A percentile compares a stretch with the other conserved stretches of the same genome.
Evolutionary conservation across 2,329 filamentous ascomycete genomes (phyloP).

Genomic region (Aquanectria penicillioides): DNA sequence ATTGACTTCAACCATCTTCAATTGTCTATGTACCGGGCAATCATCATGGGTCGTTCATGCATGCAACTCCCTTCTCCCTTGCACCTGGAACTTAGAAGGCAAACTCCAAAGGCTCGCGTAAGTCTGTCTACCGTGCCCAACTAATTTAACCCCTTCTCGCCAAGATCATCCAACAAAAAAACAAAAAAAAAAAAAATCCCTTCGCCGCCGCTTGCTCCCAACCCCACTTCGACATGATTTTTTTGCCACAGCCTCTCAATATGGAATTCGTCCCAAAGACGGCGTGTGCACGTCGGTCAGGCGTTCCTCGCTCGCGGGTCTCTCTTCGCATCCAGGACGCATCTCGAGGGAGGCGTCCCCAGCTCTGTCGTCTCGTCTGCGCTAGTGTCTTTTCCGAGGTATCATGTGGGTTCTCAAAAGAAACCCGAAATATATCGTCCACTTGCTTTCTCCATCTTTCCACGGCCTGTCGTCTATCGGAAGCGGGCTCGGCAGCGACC

Average conservation of each 20-base stretch:
- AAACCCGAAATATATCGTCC: slow-evolving; percentile 39
- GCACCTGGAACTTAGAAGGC: slow-evolving; percentile 17
- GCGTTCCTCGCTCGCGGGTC: slow-evolving; percentile 6
- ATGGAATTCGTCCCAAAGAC: slow-evolving; percentile 1
- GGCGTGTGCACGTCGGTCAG: slow-evolving; percentile 3
- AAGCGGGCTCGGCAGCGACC: slow-evolving; percentile 94
- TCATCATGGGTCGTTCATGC: slow-evolving; percentile 31
- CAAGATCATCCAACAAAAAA: slow-evolving; percentile 25
- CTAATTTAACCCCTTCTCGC: slow-evolving; percentile 14
- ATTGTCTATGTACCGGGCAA: slow-evolving; percentile 36
- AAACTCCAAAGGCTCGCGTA: slow-evolving; percentile 26
- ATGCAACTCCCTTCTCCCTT: slow-evolving; percentile 23
- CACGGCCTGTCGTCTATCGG: slow-evolving; percentile 56
- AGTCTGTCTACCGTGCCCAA: slow-evolving; percentile 28
- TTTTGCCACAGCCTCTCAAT: slow-evolving; percentile 16
- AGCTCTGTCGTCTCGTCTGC: slow-evolving; percentile 6
- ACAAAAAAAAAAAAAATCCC: background rate
- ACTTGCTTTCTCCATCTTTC: slow-evolving; percentile 25
- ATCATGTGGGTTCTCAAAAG: slow-evolving; percentile 39
- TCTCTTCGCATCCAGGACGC: background rate
- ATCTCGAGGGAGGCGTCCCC: background rate
- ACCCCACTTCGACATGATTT: slow-evolving; percentile 10
- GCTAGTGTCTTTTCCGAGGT: slow-evolving; percentile 36
- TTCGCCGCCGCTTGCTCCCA: slow-evolving; percentile 7
- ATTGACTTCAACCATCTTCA: slow-evolving; percentile 23